phyloP scores from a whole-genome alignment of 495 filamentous ascomycete genomes.

The Xylona heveae region DNA sequence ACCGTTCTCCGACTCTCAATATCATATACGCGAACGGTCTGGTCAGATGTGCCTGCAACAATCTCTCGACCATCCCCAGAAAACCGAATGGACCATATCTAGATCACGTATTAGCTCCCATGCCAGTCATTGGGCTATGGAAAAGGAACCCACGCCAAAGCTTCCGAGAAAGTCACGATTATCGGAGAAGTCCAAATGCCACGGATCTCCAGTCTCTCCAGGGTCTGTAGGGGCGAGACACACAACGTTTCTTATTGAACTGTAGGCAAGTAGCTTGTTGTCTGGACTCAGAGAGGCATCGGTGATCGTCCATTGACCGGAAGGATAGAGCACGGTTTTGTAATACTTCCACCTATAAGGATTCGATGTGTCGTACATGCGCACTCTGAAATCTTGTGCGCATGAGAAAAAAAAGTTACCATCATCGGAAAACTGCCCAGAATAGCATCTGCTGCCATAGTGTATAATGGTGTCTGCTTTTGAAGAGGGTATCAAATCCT shows the following conservation, averaged over 20 bases:
- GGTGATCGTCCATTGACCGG: slow-evolving; percentile 86
- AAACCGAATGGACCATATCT: slow-evolving; percentile 84
- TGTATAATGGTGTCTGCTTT: slow-evolving; percentile 75
- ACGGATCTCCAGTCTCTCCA: slow-evolving; percentile 53
- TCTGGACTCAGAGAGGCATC: slow-evolving; percentile 85
- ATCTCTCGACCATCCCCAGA: slow-evolving; percentile 83
- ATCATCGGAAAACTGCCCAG: slow-evolving; percentile 89
- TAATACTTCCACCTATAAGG: slow-evolving; percentile 92
- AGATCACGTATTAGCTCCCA: slow-evolving; percentile 1
- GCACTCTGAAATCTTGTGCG: slow-evolving; percentile 77
- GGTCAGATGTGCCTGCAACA: slow-evolving; percentile 65
- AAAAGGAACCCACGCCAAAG: slow-evolving; percentile 23
- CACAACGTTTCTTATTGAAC: slow-evolving; percentile 61
- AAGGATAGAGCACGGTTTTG: slow-evolving; percentile 72
- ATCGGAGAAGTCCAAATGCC: slow-evolving; percentile 48
- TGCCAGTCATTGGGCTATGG: background rate
- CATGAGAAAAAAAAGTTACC: slow-evolving; percentile 97
- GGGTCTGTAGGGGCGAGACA: slow-evolving; percentile 78
- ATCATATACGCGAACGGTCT: slow-evolving; percentile 80
- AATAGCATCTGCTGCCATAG: slow-evolving; percentile 69
- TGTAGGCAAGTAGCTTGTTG: slow-evolving; percentile 77
- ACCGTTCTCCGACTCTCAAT: slow-evolving; percentile 56
- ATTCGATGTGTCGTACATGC: slow-evolving; percentile 95
- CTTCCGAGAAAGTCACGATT: slow-evolving; percentile 10
- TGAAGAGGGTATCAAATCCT: slow-evolving; percentile 37